phyloP scores from a whole-genome alignment of 768 basidiomycete genomes.

The Mrakia hoshinonis region DNA sequence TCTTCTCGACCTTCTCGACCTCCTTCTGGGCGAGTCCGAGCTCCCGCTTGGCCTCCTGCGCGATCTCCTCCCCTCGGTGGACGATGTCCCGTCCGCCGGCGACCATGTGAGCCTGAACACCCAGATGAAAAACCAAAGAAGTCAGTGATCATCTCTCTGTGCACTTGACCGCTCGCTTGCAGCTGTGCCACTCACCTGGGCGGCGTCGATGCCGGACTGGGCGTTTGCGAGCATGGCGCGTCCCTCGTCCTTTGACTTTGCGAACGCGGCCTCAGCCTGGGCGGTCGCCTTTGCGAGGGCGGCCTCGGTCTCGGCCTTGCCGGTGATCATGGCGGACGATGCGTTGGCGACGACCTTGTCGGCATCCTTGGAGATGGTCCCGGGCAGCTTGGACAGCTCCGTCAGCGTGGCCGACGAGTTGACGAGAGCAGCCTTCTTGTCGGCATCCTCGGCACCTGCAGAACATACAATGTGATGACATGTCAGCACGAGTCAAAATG shows the following conservation, averaged over 20 bases:
- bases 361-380: neutral
- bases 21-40: slow-evolving; percentile 3
- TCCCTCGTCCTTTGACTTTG: slow-evolving; percentile 12
- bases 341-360: slow-evolving; percentile 8
- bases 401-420: neutral
- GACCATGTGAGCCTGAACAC: neutral
- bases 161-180: no score
- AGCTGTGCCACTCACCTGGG: neutral
- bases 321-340: neutral
- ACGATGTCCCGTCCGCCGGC: slow-evolving; percentile 21
- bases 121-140: no score
- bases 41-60: slow-evolving; percentile 24
- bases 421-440: slow-evolving; percentile 33
- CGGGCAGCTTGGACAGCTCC: slow-evolving; percentile 1
- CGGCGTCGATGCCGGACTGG: neutral
- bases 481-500: neutral
- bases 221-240: neutral
- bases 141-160: no score
- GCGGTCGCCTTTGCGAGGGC: neutral
- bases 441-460: slow-evolving; percentile 33
- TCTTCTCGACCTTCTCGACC: slow-evolving; percentile 20
- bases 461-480: neutral
- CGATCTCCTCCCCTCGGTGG: slow-evolving; percentile 16
- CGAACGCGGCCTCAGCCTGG: slow-evolving; percentile 10
- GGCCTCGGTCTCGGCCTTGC: slow-evolving; percentile 14